phyloP scores from a whole-genome alignment of 495 filamentous ascomycete genomes.

The Neurospora sp. region DNA sequence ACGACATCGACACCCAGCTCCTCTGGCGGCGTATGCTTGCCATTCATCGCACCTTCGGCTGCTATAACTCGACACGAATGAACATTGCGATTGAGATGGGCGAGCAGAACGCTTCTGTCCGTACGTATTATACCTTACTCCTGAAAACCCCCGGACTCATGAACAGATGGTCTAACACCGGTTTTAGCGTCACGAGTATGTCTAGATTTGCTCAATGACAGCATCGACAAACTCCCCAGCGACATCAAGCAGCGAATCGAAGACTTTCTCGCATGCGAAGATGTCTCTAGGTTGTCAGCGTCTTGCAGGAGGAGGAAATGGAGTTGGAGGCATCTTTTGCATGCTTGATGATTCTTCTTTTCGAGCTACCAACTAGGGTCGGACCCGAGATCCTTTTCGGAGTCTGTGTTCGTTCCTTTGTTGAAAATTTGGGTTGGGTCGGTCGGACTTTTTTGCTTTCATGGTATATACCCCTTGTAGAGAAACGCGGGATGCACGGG shows the following conservation, averaged over 20 bases:
- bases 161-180: background rate
- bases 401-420: background rate
- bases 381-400: background rate
- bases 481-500: background rate
- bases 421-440: background rate
- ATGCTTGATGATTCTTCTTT: background rate
- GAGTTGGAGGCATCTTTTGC: background rate
- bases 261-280: conserved; percentile 10
- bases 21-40: conserved; percentile 37
- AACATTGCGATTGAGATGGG: conserved; percentile 29
- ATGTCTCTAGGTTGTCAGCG: background rate
- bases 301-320: background rate
- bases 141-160: background rate
- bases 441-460: background rate
- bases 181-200: conserved; percentile 29
- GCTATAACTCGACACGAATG: conserved; percentile 38
- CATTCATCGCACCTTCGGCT: conserved; percentile 31
- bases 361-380: background rate
- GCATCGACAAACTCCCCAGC: conserved; percentile 30
- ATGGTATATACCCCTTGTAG: background rate
- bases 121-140: background rate
- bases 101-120: conserved; percentile 13
- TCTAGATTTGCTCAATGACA: conserved; percentile 35
- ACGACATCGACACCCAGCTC: conserved; percentile 21
- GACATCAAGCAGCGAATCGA: conserved; percentile 18